Conservation (phyloP, 225 moss, liverwort and hornwort species). For the Antitrichia curtipendula region DNA sequence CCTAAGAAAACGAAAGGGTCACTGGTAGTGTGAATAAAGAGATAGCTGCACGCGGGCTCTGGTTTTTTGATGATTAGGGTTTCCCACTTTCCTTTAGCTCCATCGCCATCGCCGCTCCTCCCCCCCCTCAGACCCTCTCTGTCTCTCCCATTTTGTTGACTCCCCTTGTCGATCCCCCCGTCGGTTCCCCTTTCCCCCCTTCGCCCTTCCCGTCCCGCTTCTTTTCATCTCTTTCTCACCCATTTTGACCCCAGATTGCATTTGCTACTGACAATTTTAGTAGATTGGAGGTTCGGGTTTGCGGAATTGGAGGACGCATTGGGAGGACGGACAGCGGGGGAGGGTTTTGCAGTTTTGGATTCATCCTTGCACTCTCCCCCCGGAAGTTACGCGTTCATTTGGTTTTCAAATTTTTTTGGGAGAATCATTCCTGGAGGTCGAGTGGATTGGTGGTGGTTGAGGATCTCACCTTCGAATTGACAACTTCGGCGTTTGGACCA, state of each 20-base stretch:
- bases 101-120: neutral
- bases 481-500: neutral
- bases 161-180: neutral
- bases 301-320: neutral
- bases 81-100: neutral
- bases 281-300: neutral
- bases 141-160: neutral
- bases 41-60: neutral
- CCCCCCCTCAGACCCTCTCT: too few species aligned
- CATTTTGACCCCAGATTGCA: neutral
- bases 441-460: neutral
- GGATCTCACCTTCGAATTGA: neutral
- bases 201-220: neutral
- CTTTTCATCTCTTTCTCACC: neutral
- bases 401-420: neutral
- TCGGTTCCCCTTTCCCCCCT: neutral
- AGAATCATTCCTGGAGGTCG: neutral
- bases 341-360: neutral
- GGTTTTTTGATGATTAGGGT: constrained; percentile 7
- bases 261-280: neutral
- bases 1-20: neutral
- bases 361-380: neutral
- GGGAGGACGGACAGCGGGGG: neutral
- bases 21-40: neutral
- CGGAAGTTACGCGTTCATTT: neutral